Conservation (phyloP, 345 rosid genomes). For the Schrenkiella parvula region DNA sequence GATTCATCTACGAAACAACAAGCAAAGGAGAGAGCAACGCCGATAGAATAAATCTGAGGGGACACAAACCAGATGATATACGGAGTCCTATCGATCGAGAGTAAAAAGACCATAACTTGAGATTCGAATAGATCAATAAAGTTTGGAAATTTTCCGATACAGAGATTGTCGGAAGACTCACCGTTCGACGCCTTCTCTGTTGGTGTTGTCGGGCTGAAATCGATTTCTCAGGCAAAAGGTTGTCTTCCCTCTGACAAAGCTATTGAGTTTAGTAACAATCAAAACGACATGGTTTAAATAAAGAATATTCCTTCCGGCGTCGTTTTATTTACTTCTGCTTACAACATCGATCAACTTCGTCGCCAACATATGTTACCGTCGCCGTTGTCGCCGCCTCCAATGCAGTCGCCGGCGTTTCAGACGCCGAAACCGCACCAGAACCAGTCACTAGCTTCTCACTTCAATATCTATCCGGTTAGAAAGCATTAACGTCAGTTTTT, state of each 20-base stretch:
- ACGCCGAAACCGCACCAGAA: constrained; percentile 43
- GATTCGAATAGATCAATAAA: background rate
- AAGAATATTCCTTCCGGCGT: background rate
- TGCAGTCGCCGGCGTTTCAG: constrained; percentile 28
- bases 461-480: constrained; percentile 53
- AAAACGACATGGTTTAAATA: background rate
- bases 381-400: background rate
- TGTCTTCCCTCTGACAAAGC: background rate
- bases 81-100: background rate
- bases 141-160: background rate
- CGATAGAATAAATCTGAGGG: background rate
- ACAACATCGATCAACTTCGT: background rate
- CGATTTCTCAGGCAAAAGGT: constrained; percentile 19
- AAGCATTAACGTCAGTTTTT: background rate
- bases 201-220: constrained; percentile 13
- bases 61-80: background rate
- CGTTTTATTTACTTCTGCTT: background rate
- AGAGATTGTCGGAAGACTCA: constrained; percentile 24
- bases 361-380: background rate
- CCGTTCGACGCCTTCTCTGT: constrained; percentile 8
- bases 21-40: background rate
- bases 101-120: background rate
- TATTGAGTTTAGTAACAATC: background rate
- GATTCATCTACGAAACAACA: constrained; percentile 1
- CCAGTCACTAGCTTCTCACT: constrained; percentile 64